Conservation (phyloP, 768 basidiomycete species). For the Termitomyces sp. region DNA sequence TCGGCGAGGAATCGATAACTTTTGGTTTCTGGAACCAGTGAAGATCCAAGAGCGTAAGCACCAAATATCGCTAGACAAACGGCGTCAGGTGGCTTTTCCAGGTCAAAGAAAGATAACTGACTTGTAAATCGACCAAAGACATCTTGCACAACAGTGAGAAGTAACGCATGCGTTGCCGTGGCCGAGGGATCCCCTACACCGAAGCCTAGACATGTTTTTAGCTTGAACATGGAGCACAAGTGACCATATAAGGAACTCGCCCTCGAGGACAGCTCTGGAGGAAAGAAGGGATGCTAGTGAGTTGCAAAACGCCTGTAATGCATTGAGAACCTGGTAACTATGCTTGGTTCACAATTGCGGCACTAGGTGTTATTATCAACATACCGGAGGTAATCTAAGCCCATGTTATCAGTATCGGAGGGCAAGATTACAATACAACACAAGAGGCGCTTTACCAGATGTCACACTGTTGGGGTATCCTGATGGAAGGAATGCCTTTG, state of each 20-base stretch:
- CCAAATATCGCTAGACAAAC: slow-evolving; percentile 46
- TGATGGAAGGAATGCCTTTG: slow-evolving; percentile 55
- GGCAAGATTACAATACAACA: not conserved
- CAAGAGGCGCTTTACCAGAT: slow-evolving; percentile 35
- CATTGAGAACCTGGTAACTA: slow-evolving; percentile 67
- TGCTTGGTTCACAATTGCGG: slow-evolving; percentile 2
- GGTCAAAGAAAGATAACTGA: slow-evolving; percentile 25
- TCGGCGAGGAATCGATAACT: slow-evolving; percentile 67
- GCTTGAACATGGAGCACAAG: not conserved
- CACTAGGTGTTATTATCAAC: slow-evolving; percentile 11
- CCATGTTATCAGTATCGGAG: not conserved
- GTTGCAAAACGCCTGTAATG: slow-evolving; percentile 67
- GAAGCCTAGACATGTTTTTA: slow-evolving; percentile 37
- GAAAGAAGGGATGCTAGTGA: slow-evolving; percentile 61
- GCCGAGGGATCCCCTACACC: slow-evolving; percentile 69
- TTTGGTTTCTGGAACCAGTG: slow-evolving; percentile 67
- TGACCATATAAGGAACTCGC: slow-evolving; percentile 23
- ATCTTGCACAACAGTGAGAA: slow-evolving; percentile 66
- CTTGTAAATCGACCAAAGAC: slow-evolving; percentile 61
- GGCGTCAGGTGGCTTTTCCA: not conserved
- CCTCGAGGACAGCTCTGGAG: slow-evolving; percentile 66
- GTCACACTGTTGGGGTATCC: slow-evolving; percentile 63
- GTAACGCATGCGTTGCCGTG: slow-evolving; percentile 61
- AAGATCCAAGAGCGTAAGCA: slow-evolving; percentile 61
- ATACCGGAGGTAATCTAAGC: slow-evolving; percentile 53